These are phyloP conservation scores for Wickerhamomyces bisporus DNA, from an alignment of 805 yeast genomes.

Conservation along the genomic window DNA sequence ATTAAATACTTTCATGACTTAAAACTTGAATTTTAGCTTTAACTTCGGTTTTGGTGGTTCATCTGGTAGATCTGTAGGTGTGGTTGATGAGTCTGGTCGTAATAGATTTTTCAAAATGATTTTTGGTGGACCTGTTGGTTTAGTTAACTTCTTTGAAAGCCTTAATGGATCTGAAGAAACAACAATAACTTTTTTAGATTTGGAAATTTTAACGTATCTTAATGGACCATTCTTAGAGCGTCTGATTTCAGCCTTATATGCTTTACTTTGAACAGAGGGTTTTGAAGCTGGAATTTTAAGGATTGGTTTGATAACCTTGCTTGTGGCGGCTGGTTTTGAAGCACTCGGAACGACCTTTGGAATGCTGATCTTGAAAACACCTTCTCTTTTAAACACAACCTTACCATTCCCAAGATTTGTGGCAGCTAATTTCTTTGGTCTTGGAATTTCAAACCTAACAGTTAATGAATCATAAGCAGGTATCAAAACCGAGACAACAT, in stretches of 20 bases:
- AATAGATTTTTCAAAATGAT: not conserved
- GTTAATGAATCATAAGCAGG: slow-evolving; percentile 52
- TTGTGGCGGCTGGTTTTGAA: slow-evolving; percentile 1
- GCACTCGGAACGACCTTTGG: slow-evolving; percentile 9
- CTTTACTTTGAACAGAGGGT: not conserved
- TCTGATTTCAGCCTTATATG: slow-evolving; percentile 16
- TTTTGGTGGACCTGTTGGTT: slow-evolving; percentile 3
- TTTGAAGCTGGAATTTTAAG: slow-evolving; percentile 2
- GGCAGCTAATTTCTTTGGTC: slow-evolving; percentile 61
- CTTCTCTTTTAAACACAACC: slow-evolving; percentile 56
- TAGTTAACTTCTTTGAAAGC: slow-evolving; percentile 9
- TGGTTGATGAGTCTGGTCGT: not conserved
- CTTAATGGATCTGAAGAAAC: slow-evolving; percentile 40
- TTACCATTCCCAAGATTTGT: slow-evolving; percentile 46
- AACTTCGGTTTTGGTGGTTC: slow-evolving; percentile 8
- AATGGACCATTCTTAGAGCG: slow-evolving; percentile 24
- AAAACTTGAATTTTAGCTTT: slow-evolving; percentile 13
- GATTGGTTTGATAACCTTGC: slow-evolving; percentile 3
- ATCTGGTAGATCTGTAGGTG: not conserved
- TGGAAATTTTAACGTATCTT: slow-evolving; percentile 39
- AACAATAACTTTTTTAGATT: slow-evolving; percentile 29
- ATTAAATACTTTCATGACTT: not conserved
- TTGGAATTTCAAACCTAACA: slow-evolving; percentile 65
- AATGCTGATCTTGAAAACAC: slow-evolving; percentile 21
- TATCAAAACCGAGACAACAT: slow-evolving; percentile 60